Conservation (phyloP, 176 grass and related monocot species). For the Cenchrus americanus region DNA sequence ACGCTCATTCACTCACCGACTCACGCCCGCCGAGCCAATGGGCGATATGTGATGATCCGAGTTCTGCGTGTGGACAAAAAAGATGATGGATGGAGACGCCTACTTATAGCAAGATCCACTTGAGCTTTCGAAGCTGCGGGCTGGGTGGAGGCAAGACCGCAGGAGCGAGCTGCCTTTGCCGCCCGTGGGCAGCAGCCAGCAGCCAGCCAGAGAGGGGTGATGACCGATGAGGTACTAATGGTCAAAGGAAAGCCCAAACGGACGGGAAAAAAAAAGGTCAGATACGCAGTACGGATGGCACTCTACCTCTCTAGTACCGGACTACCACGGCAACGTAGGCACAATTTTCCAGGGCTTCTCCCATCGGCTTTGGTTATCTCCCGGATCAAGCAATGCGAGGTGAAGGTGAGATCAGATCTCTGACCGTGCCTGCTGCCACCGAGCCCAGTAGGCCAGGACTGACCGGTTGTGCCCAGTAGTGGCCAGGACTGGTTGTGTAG, state of each 20-base stretch:
- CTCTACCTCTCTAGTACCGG: not conserved
- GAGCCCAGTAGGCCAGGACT: too few relatives aligned
- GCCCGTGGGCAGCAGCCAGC: not conserved
- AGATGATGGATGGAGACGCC: not conserved
- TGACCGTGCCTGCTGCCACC: constrained; percentile 28
- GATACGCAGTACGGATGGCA: not conserved
- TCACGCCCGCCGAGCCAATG: constrained; percentile 12
- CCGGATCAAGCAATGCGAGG: not conserved
- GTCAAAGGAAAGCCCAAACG: constrained; percentile 22
- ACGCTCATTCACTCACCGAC: constrained; percentile 21
- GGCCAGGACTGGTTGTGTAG: too few relatives aligned
- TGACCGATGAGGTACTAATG: constrained; percentile 18
- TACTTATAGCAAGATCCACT: constrained; percentile 14
- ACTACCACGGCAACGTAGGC: not conserved
- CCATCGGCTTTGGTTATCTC: not conserved
- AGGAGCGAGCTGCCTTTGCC: not conserved
- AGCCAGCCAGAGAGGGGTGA: not conserved
- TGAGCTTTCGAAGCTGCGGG: not conserved
- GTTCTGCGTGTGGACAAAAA: not conserved
- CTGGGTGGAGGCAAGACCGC: not conserved
- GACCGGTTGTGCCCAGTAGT: too few relatives aligned
- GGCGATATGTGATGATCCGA: not conserved
- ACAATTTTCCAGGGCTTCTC: constrained; percentile 30
- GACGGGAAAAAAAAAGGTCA: not conserved
- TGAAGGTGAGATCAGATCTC: constrained; percentile 39